phyloP scores from a whole-genome alignment of 306 rosid genomes.

The Hylodesmum podocarpum region DNA sequence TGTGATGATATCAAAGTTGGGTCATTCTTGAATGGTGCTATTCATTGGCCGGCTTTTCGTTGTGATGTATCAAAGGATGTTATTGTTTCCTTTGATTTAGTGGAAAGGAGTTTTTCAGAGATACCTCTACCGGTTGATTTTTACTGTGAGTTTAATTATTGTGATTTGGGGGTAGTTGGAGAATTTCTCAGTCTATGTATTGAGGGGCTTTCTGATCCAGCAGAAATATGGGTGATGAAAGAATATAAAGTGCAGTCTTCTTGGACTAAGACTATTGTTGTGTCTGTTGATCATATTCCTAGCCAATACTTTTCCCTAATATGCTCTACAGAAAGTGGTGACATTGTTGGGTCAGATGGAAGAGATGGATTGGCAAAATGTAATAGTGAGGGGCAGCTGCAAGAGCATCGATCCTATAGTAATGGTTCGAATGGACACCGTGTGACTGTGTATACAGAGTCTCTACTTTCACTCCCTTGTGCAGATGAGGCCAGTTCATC shows the following conservation, averaged over 20 bases:
- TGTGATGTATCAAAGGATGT: not conserved
- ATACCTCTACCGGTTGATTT: not conserved
- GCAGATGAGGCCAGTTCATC: too few relatives aligned
- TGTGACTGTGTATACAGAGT: slow-evolving; percentile 7
- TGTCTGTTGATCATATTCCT: not conserved
- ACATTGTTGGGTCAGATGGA: not conserved
- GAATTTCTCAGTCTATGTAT: not conserved
- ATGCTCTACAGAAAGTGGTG: not conserved
- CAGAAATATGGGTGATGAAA: slow-evolving; percentile 31
- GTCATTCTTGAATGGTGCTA: not conserved
- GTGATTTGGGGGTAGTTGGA: not conserved
- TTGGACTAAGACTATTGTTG: slow-evolving; percentile 23
- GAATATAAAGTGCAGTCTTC: too few relatives aligned
- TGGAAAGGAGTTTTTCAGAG: not conserved
- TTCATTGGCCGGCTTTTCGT: slow-evolving; percentile 6
- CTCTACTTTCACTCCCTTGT: too few relatives aligned
- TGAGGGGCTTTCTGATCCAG: not conserved
- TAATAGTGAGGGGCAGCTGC: not conserved
- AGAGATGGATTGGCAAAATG: not conserved
- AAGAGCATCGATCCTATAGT: not conserved
- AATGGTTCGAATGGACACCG: not conserved
- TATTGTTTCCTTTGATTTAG: slow-evolving; percentile 25
- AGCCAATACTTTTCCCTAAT: not conserved
- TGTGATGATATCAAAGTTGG: not conserved
- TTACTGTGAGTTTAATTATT: too few relatives aligned